phyloP scores from a whole-genome alignment of 2,329 filamentous ascomycete genomes.

The Thielaviopsis ethacetica region DNA sequence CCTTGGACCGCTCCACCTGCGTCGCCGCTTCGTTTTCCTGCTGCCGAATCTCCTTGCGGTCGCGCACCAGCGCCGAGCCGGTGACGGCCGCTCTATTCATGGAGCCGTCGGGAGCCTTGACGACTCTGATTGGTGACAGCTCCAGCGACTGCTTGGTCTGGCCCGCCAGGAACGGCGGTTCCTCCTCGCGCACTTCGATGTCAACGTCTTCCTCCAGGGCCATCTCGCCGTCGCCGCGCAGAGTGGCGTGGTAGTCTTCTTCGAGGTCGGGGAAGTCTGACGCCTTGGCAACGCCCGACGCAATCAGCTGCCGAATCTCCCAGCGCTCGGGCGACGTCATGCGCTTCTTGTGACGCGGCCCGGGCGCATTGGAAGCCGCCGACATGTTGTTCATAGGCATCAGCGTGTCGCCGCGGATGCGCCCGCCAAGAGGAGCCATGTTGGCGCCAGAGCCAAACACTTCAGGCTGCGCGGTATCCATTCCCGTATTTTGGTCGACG shows the following conservation, averaged over 20 bases:
- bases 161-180: constrained; percentile 86
- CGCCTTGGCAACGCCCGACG: constrained; percentile 82
- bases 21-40: constrained; percentile 65
- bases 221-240: constrained; percentile 72
- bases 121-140: constrained; percentile 83
- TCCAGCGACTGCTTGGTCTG: constrained; percentile 96
- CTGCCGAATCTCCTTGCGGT: constrained; percentile 74
- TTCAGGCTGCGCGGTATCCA: constrained; percentile 63
- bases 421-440: constrained; percentile 60
- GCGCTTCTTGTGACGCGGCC: constrained; percentile 60
- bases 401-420: constrained; percentile 23
- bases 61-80: constrained; percentile 73
- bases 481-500: constrained; percentile 76
- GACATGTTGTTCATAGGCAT: constrained; percentile 23
- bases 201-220: constrained; percentile 94
- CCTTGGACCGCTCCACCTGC: constrained; percentile 54
- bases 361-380: constrained; percentile 13
- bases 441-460: constrained; percentile 82
- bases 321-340: constrained; percentile 94
- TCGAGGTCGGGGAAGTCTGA: constrained; percentile 90
- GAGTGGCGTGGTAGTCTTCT: constrained; percentile 77
- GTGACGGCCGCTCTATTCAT: constrained; percentile 94
- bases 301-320: constrained; percentile 94
- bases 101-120: constrained; percentile 96
- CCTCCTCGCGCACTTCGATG: constrained; percentile 90